These are phyloP conservation scores for Haematococcus lacustris DNA, from an alignment of 139 green algal species.

Conservation along the genomic window DNA sequence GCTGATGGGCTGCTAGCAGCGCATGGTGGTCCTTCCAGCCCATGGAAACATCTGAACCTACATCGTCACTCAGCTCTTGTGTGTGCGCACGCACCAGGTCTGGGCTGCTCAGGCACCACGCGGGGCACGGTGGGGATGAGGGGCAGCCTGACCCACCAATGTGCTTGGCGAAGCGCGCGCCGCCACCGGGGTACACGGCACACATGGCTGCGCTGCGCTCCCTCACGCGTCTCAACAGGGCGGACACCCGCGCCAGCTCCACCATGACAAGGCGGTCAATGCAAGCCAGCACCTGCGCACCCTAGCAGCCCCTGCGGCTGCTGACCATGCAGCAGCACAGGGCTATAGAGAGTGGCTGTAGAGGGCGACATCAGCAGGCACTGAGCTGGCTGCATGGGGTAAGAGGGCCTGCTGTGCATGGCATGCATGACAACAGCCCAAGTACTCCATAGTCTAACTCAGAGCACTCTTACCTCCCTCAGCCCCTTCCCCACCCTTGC, in stretches of 20 bases:
- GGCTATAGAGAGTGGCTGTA: neutral
- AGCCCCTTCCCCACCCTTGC: no score
- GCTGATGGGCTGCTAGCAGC: neutral
- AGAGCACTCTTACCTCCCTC: no score
- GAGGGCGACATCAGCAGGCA: neutral
- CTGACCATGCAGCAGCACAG: neutral
- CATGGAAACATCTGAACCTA: neutral
- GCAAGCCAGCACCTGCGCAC: constrained; percentile 17
- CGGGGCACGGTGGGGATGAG: neutral
- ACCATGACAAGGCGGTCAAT: constrained; percentile 40
- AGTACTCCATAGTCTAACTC: neutral
- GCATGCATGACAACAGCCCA: neutral
- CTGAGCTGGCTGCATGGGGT: neutral
- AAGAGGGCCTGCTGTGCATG: neutral
- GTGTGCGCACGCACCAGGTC: neutral
- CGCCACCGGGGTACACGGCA: constrained; percentile 36
- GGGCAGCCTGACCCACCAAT: constrained; percentile 8
- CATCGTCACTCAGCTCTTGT: no score
- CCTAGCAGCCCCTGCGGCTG: neutral
- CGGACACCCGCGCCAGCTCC: constrained; percentile 15
- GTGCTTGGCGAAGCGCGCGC: constrained; percentile 35
- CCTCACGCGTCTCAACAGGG: constrained; percentile 14
- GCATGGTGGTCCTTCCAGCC: neutral
- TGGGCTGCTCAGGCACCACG: no score
- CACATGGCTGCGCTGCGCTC: constrained; percentile 34